These are phyloP conservation scores for Exophiala lecanii-corni DNA, from an alignment of 2,329 filamentous ascomycete species.

Conservation along the genomic window DNA sequence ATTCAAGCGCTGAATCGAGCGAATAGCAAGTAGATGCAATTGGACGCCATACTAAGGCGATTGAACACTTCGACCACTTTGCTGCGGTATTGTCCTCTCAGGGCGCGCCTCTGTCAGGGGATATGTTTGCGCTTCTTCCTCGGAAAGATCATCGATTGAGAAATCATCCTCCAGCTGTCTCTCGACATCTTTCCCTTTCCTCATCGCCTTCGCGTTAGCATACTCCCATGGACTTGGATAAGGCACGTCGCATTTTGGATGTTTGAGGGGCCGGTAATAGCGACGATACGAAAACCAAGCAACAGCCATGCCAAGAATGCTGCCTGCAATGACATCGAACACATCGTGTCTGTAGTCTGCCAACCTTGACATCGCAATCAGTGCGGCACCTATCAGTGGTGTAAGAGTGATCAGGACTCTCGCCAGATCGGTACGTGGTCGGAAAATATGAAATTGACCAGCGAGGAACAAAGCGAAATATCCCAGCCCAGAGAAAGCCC, in stretches of 20 bases:
- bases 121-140: constrained; percentile 17
- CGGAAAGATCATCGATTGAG: constrained; percentile 22
- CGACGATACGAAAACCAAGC: constrained; percentile 57
- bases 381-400: constrained; percentile 52
- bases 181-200: constrained; percentile 19
- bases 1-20: too few species aligned
- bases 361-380: constrained; percentile 59
- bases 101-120: constrained; percentile 13
- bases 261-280: constrained; percentile 54
- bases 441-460: constrained; percentile 56
- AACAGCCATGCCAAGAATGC: constrained; percentile 50
- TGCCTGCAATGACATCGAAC: constrained; percentile 56
- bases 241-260: constrained; percentile 48
- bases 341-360: constrained; percentile 63
- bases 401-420: constrained; percentile 51
- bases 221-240: constrained; percentile 32
- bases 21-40: background rate
- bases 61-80: background rate
- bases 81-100: constrained; percentile 1
- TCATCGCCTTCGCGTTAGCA: constrained; percentile 4
- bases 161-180: constrained; percentile 20
- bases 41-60: constrained; percentile 10
- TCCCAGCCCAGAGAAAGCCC: constrained; percentile 57
- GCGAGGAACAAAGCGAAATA: constrained; percentile 49
- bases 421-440: constrained; percentile 54